These are phyloP conservation scores for Gossypium turneri DNA, from an alignment of 345 rosid genomes.

Conservation along the genomic window DNA sequence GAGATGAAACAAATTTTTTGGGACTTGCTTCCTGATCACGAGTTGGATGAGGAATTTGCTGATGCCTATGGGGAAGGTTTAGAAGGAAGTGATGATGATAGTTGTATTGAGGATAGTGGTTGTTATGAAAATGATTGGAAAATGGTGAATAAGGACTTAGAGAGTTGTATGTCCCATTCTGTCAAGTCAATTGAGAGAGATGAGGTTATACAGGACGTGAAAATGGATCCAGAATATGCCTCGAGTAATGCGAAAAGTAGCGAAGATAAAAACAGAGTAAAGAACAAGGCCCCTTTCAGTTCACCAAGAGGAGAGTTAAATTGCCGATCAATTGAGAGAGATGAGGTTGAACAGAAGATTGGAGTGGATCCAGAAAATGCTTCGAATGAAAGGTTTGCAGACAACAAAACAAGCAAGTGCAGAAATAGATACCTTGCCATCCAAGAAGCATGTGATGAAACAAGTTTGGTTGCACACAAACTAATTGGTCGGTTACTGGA, in stretches of 20 bases:
- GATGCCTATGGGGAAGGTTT: slow-evolving; percentile 67
- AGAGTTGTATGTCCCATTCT: slow-evolving; percentile 24
- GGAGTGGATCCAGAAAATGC: slow-evolving; percentile 23
- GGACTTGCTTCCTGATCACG: slow-evolving; percentile 54
- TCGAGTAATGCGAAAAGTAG: neutral
- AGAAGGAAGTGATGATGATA: slow-evolving; percentile 57
- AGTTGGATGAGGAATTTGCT: slow-evolving; percentile 50
- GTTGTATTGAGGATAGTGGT: slow-evolving; percentile 31
- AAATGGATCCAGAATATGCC: slow-evolving; percentile 4
- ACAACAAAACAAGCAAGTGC: slow-evolving; percentile 21
- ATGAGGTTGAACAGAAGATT: slow-evolving; percentile 26
- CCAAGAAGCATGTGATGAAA: slow-evolving; percentile 72
- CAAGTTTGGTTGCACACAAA: slow-evolving; percentile 64
- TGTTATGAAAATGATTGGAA: slow-evolving; percentile 18
- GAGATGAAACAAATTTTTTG: slow-evolving; percentile 54
- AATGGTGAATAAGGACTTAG: slow-evolving; percentile 15
- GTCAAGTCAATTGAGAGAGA: slow-evolving; percentile 24
- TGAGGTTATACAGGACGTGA: neutral
- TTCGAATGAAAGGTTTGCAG: slow-evolving; percentile 21
- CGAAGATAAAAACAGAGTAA: neutral
- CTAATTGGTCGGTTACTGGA: slow-evolving; percentile 55
- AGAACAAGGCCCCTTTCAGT: neutral
- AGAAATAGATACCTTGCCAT: slow-evolving; percentile 55
- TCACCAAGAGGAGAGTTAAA: slow-evolving; percentile 18
- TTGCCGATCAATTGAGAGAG: slow-evolving; percentile 17